Evolutionary conservation across 2,329 filamentous ascomycete species (phyloP).

Genomic region (Beauveria medogensis): DNA sequence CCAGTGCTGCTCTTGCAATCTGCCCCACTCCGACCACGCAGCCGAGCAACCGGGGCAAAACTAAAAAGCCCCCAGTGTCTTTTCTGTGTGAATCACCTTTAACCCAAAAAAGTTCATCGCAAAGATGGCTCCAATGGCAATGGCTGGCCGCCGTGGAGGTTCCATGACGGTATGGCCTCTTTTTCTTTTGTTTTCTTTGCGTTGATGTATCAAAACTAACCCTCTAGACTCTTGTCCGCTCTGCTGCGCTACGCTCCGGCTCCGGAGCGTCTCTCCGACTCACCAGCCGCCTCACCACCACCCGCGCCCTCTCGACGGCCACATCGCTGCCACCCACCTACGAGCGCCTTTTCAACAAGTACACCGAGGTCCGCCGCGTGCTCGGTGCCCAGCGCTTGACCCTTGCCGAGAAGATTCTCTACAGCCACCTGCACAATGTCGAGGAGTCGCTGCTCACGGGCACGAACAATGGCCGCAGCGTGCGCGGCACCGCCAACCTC

Average conservation of each 20-base stretch:
- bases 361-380: conserved; percentile 65
- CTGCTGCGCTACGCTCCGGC: conserved; percentile 20
- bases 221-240: conserved; percentile 29
- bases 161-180: conserved; percentile 34
- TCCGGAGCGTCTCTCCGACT: conserved; percentile 18
- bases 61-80: conserved; percentile 19
- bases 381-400: conserved; percentile 65
- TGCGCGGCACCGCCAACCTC: conserved; percentile 83
- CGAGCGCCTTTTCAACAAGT: conserved; percentile 68
- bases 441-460: conserved; percentile 79
- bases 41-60: conserved; percentile 3
- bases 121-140: conserved; percentile 42
- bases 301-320: conserved; percentile 30
- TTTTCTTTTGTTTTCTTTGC: background rate
- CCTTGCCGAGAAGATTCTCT: conserved; percentile 95
- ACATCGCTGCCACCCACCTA: conserved; percentile 60
- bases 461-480: conserved; percentile 74
- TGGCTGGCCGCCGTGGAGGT: conserved; percentile 40
- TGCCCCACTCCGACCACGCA: conserved; percentile 9
- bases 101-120: background rate
- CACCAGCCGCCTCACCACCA: conserved; percentile 6
- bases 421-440: conserved; percentile 83
- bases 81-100: conserved; percentile 1
- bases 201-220: conserved; percentile 5
- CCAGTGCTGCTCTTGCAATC: background rate